phyloP scores from a whole-genome alignment of 495 filamentous ascomycete species.

The Pseudotulostoma volvatum region DNA sequence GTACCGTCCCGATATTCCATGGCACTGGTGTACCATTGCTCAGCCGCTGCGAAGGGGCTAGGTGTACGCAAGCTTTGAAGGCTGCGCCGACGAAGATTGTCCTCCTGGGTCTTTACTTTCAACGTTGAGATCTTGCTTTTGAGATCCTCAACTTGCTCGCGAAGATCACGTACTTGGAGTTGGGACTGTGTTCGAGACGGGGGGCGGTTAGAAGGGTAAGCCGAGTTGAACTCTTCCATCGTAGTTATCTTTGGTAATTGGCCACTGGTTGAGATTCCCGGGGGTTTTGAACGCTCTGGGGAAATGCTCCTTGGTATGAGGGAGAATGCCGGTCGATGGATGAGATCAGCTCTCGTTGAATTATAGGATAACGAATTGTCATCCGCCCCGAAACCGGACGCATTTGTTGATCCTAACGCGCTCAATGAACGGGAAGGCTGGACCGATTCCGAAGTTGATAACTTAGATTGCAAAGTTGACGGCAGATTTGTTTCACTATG shows the following conservation, averaged over 20 bases:
- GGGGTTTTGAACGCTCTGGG: conserved; percentile 13
- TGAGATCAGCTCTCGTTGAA: conserved; percentile 23
- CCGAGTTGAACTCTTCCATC: conserved; percentile 21
- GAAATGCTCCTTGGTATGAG: conserved; percentile 10
- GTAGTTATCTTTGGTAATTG: conserved; percentile 11
- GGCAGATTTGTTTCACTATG: conserved; percentile 41
- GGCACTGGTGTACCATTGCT: conserved; percentile 52
- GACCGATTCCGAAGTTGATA: conserved; percentile 5
- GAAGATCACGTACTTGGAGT: conserved; percentile 64
- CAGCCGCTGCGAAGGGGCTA: conserved; percentile 69
- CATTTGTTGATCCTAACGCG: conserved; percentile 26
- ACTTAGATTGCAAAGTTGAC: conserved; percentile 16
- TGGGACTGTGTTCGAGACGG: conserved; percentile 33
- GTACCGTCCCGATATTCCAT: conserved; percentile 22
- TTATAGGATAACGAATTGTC: conserved; percentile 28
- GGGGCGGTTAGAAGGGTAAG: conserved; percentile 21
- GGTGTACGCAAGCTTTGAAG: conserved; percentile 69
- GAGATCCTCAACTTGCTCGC: conserved; percentile 85
- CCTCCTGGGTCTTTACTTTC: conserved; percentile 65
- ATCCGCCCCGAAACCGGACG: conserved; percentile 18
- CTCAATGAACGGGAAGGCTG: conserved; percentile 27
- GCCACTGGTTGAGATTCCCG: conserved; percentile 16
- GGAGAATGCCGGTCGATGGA: conserved; percentile 21
- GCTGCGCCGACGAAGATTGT: conserved; percentile 68
- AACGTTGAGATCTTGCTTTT: conserved; percentile 81